Evolutionary conservation across 2,329 filamentous ascomycete species (phyloP).

Genomic region (Parastagonospora nodorum): DNA sequence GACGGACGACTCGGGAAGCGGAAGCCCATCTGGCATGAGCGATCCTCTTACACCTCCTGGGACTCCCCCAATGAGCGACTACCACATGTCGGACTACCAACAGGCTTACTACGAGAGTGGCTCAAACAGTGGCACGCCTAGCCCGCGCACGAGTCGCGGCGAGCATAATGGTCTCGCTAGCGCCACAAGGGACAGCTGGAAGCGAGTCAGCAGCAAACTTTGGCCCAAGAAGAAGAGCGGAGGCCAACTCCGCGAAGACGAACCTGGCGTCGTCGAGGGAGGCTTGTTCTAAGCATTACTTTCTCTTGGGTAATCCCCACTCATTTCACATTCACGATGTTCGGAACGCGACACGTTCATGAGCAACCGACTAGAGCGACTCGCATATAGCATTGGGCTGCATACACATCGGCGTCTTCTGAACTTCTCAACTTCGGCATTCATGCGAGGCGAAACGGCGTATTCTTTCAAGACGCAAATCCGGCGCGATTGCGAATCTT

Average conservation of each 20-base stretch:
- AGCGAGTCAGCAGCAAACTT: slow-evolving; percentile 49
- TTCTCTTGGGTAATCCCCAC: slow-evolving; percentile 2
- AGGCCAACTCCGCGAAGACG: slow-evolving; percentile 42
- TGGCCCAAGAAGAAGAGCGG: slow-evolving; percentile 48
- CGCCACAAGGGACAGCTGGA: slow-evolving; percentile 47
- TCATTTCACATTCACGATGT: slow-evolving; percentile 11
- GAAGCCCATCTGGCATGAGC: slow-evolving; percentile 52
- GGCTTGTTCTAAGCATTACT: slow-evolving; percentile 36
- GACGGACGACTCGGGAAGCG: slow-evolving; percentile 68
- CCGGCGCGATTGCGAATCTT: slow-evolving; percentile 32
- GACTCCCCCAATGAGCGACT: slow-evolving; percentile 68
- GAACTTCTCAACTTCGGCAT: slow-evolving; percentile 20
- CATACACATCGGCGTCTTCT: slow-evolving; percentile 38
- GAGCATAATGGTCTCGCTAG: slow-evolving; percentile 44
- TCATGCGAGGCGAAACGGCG: slow-evolving; percentile 43
- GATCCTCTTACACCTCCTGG: slow-evolving; percentile 78
- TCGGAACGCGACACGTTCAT: slow-evolving; percentile 36
- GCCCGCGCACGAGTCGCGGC: slow-evolving; percentile 43
- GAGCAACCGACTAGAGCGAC: slow-evolving; percentile 39
- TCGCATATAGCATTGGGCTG: slow-evolving; percentile 44
- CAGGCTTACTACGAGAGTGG: slow-evolving; percentile 43
- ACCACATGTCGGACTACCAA: slow-evolving; percentile 53
- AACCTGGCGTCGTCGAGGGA: slow-evolving; percentile 42
- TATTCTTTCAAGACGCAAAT: slow-evolving; percentile 24
- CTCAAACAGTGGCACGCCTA: slow-evolving; percentile 42